Base-by-base conservation (phyloP, 345 rosid species). In the Eucalyptus viminalis region DNA sequence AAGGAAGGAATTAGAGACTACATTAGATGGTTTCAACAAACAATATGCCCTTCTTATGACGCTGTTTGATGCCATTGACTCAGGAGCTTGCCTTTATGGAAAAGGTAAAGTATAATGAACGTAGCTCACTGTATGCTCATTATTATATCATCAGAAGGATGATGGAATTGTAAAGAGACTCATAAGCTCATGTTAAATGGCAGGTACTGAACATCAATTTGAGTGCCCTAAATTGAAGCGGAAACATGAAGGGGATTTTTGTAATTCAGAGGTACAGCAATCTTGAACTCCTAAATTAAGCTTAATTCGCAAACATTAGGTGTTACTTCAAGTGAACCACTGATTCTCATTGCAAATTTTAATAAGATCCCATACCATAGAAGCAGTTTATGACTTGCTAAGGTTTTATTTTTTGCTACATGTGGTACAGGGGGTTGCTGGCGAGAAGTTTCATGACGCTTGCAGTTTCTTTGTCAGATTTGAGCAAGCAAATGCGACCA, bases 401-500 rank as follows among this genome's bases (percentile, higher is more conserved):
- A 15, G 85, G 51, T 40, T 27, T 47, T 27, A 67, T 31, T 34
- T 29, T 51, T 72, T 56, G 85, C 60, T 34, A 13, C 49, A 34
- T 14, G 91, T 90, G 69, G 83, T 89, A 89, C 92, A 94, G 96
- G 93, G 87, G 91, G 86, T 88, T 90, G 88, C 91, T 40, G 89
- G 89, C 81, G 91, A 94, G 76, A 94, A 93, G 89, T 88, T 88
- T 89, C 91, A 83, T 90, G 92, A 89, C 89, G 94, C 90, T 50
- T 86, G 89, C 91, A 90, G 90, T 65, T 95, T 96, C 95, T 92
- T 94, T 24, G 89, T 90, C 67, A 95, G 93, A 87, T 94, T 95
- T 94, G 96, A 96, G 92, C 96, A 93, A 91, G 94, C 95, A 88
- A 94, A 89, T 92, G 93, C 92, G 88, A 94, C 95, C 90, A 95